Base-by-base conservation (phyloP, 768 basidiomycete species). In the Nidula microcarpa region DNA sequence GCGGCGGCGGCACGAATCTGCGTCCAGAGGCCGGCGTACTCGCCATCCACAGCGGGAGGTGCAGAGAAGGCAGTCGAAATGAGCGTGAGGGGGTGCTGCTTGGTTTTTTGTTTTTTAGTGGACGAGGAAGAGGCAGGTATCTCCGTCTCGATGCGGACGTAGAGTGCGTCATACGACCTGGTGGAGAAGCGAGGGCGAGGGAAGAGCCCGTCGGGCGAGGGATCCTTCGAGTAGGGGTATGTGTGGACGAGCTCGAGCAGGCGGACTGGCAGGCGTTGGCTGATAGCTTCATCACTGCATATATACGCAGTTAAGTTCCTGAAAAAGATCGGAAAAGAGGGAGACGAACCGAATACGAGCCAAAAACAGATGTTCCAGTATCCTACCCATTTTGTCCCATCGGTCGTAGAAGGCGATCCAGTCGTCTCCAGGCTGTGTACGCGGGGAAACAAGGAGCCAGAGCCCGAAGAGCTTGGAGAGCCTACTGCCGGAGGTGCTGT, bases 351-450 rank as follows among this genome's bases (percentile, higher is more conserved):
- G 79, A 52, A 91, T 81, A 52, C 80, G 76, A 14, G 85, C 77
- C 52, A 92, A 73, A 68, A 91, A 89, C 6, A 92, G 53, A 68
- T 92, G 90, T 59, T 91, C 91, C 48, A 91, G 62, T 41, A 87
- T 78, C 17, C 88, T 74, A 33, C 87, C 91, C 7, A 81, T 78
- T 32, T 76, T 74, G 58, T 92, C 87, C 91, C 91, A 92, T 33
- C 85, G 76, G 4, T 73, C 70, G 62, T 91, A 92, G 62, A 91
- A 90, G 7, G 74, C 63, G 10, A 65, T 53, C 85, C 84, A 89
- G 51, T 84, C 80, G 48, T 87, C 85, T 1, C 69, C 74, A 8
- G 71, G 68, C 43, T 77, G 74, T 3, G 74, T 69, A 30, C 79
- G 71, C 37, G 74, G 72, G 1, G 77, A 11, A 3, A 78, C 69